Evolutionary conservation across 371 early-diverging fungal genomes (phyloP).

Genomic region (Mucor irregularis): DNA sequence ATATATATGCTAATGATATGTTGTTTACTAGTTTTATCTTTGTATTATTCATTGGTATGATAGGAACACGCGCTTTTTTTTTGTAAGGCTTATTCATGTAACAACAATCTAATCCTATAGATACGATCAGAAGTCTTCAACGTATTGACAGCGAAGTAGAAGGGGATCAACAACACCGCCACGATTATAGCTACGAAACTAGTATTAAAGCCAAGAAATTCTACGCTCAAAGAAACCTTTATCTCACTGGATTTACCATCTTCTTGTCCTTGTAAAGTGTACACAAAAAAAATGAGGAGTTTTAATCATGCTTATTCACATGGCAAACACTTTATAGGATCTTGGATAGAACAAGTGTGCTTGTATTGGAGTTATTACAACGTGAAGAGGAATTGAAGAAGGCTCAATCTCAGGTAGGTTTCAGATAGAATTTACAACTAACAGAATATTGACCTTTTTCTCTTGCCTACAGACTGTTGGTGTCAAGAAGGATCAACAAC

Average conservation of each 20-base stretch:
- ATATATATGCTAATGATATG: neutral
- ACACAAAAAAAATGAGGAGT: neutral
- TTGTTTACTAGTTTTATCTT: slow-evolving; percentile 47
- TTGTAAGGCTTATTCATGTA: neutral
- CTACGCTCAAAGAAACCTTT: slow-evolving; percentile 87
- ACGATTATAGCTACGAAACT: slow-evolving; percentile 52
- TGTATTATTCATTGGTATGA: slow-evolving; percentile 57
- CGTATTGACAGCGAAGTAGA: slow-evolving; percentile 44
- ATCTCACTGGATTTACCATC: slow-evolving; percentile 84
- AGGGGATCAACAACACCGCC: slow-evolving; percentile 27
- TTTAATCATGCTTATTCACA: neutral
- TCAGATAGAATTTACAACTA: no score
- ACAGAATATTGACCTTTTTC: no score
- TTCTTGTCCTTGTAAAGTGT: slow-evolving; percentile 69
- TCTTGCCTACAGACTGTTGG: slow-evolving; percentile 26
- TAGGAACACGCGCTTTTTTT: neutral
- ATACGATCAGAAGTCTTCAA: slow-evolving; percentile 65
- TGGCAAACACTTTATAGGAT: slow-evolving; percentile 38
- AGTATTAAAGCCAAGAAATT: slow-evolving; percentile 69
- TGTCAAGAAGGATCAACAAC: slow-evolving; percentile 19
- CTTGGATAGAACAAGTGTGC: slow-evolving; percentile 67
- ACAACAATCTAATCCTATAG: slow-evolving; percentile 20
- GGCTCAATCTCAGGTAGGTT: slow-evolving; percentile 49
- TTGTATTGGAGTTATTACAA: slow-evolving; percentile 64
- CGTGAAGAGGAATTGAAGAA: slow-evolving; percentile 63